phyloP scores from a whole-genome alignment of 2,329 filamentous ascomycete genomes.

The Calonectria hawksworthii region DNA sequence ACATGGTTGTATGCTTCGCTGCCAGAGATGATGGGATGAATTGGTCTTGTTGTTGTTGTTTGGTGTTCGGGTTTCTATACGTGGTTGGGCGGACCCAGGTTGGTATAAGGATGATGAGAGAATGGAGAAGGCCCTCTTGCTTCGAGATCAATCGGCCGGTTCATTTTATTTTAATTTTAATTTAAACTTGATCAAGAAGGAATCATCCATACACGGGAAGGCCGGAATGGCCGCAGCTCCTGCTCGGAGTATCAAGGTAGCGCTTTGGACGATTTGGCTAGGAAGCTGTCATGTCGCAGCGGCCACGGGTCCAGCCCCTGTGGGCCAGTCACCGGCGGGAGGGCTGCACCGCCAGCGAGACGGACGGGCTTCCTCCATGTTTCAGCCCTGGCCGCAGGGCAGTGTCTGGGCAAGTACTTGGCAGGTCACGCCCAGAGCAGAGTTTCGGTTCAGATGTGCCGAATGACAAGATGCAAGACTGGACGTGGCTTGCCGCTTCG shows the following conservation, averaged over 20 bases:
- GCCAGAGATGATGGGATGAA: neutral
- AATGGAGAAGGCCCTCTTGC: neutral
- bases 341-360: neutral
- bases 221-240: neutral
- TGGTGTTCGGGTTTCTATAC: neutral
- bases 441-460: neutral
- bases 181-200: neutral
- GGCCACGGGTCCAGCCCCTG: neutral
- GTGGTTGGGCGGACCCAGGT: neutral
- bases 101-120: neutral
- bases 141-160: neutral
- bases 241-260: neutral
- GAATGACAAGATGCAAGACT: neutral
- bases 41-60: neutral
- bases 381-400: conserved; percentile 11
- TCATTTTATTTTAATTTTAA: neutral
- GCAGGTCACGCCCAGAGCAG: neutral
- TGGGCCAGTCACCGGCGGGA: neutral
- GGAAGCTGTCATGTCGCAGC: conserved; percentile 1
- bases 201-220: neutral
- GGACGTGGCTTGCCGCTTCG: neutral
- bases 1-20: conserved; percentile 3
- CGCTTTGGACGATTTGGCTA: neutral
- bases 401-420: neutral
- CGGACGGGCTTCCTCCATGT: neutral